These are phyloP conservation scores for Ascoidea asiatica DNA, from an alignment of 805 yeast species.

Conservation along the genomic window DNA sequence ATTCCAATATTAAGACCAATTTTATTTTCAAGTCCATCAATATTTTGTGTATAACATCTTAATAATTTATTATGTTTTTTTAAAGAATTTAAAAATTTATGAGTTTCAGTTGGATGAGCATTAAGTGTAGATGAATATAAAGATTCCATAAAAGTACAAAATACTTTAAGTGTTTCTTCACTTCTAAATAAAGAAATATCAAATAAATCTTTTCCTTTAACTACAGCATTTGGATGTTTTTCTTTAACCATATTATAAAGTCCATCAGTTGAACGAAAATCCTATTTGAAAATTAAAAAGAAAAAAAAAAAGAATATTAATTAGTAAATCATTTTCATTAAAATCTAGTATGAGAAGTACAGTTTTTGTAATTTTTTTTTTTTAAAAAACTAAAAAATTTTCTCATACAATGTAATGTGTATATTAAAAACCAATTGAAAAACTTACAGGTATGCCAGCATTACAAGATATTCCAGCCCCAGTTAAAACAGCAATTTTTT, in stretches of 20 bases:
- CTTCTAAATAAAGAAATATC: slow-evolving; percentile 74
- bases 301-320: not conserved
- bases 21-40: slow-evolving; percentile 71
- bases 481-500: slow-evolving; percentile 55
- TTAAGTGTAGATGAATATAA: slow-evolving; percentile 46
- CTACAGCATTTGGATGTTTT: slow-evolving; percentile 42
- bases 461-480: slow-evolving; percentile 97
- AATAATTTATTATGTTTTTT: slow-evolving; percentile 53
- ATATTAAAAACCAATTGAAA: slow-evolving; percentile 1
- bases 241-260: slow-evolving; percentile 61
- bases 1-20: slow-evolving; percentile 52
- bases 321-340: too few relatives aligned
- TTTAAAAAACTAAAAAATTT: too few relatives aligned
- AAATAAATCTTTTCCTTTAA: slow-evolving; percentile 82
- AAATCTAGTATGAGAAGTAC: too few relatives aligned
- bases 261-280: slow-evolving; percentile 77
- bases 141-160: slow-evolving; percentile 81
- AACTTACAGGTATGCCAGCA: slow-evolving; percentile 73
- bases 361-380: too few relatives aligned
- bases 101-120: slow-evolving; percentile 80
- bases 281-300: slow-evolving; percentile 24
- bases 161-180: slow-evolving; percentile 50
- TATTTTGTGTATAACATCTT: slow-evolving; percentile 89
- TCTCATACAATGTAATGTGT: not conserved
- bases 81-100: slow-evolving; percentile 51